Evolutionary conservation across 2,329 filamentous ascomycete genomes (phyloP).

Genomic region (Aulographum hederae): DNA sequence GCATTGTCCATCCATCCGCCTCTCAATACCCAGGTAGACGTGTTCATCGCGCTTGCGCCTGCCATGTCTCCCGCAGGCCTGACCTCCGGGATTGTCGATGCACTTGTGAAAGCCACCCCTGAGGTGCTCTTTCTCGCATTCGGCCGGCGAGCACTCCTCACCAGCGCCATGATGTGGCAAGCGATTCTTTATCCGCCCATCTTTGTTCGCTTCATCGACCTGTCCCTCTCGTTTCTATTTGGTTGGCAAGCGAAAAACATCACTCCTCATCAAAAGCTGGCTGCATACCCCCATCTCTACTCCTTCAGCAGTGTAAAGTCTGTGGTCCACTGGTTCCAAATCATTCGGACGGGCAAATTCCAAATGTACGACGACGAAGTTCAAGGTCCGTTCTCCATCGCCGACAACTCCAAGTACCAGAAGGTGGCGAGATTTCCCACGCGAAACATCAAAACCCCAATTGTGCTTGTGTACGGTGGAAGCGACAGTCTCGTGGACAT

Average conservation of each 20-base stretch:
- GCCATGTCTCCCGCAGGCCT: slow-evolving; percentile 92
- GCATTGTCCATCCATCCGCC: slow-evolving; percentile 80
- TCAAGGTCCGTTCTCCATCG: slow-evolving; percentile 54
- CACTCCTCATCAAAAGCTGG: slow-evolving; percentile 69
- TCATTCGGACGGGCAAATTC: slow-evolving; percentile 88
- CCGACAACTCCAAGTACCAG: slow-evolving; percentile 64
- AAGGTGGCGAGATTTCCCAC: slow-evolving; percentile 95
- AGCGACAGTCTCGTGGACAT: slow-evolving; percentile 92
- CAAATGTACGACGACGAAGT: slow-evolving; percentile 98
- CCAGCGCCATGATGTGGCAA: slow-evolving; percentile 93
- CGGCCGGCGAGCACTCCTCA: slow-evolving; percentile 76
- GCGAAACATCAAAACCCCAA: slow-evolving; percentile 88
- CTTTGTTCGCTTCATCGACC: slow-evolving; percentile 75
- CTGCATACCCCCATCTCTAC: slow-evolving; percentile 88
- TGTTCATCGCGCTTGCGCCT: slow-evolving; percentile 88
- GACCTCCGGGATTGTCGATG: slow-evolving; percentile 78
- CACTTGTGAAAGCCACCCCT: slow-evolving; percentile 82
- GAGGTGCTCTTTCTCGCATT: slow-evolving; percentile 87
- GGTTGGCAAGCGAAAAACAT: slow-evolving; percentile 82
- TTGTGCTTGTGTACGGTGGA: slow-evolving; percentile 84
- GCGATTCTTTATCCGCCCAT: slow-evolving; percentile 87
- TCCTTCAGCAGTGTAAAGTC: slow-evolving; percentile 94
- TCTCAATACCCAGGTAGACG: slow-evolving; percentile 81
- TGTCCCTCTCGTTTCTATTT: slow-evolving; percentile 66
- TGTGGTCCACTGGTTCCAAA: slow-evolving; percentile 98